Conservation (phyloP, 257 asterid species). For the Rehmannia glutinosa region DNA sequence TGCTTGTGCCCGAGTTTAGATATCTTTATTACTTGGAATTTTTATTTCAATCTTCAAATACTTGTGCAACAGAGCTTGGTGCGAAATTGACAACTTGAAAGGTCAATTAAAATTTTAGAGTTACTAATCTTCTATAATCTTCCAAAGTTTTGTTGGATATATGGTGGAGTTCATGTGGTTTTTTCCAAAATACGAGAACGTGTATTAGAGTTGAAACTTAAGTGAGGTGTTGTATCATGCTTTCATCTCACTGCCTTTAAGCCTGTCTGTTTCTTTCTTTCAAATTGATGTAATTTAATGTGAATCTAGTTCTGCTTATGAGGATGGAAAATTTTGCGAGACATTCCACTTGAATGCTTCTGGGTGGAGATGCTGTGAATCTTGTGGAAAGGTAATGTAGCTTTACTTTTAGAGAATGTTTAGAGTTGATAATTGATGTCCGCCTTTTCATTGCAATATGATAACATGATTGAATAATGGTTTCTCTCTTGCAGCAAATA, state of each 20-base stretch:
- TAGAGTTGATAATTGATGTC: slow-evolving; percentile 11
- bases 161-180: slow-evolving; percentile 9
- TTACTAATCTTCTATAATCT: neutral
- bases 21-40: neutral
- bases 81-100: neutral
- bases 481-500: slow-evolving; percentile 74
- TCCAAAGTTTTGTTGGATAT: neutral
- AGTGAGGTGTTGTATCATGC: slow-evolving; percentile 5
- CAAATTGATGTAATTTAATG: slow-evolving; percentile 21
- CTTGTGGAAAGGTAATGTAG: slow-evolving; percentile 89
- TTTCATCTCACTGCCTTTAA: slow-evolving; percentile 8
- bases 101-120: neutral
- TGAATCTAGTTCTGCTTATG: slow-evolving; percentile 65
- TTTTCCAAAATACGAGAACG: slow-evolving; percentile 8
- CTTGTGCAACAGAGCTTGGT: neutral
- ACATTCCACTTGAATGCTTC: slow-evolving; percentile 80
- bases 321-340: slow-evolving; percentile 92
- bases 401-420: slow-evolving; percentile 11
- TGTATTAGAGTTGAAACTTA: slow-evolving; percentile 6
- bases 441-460: neutral
- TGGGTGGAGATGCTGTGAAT: slow-evolving; percentile 99
- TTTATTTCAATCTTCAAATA: slow-evolving; percentile 4
- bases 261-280: neutral
- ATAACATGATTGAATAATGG: slow-evolving; percentile 9
- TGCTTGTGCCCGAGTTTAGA: neutral